Evolutionary conservation across 2,329 filamentous ascomycete species (phyloP), one percentile per base, ranked within the genome.

Genomic region (Cladosporium phlei): DNA sequence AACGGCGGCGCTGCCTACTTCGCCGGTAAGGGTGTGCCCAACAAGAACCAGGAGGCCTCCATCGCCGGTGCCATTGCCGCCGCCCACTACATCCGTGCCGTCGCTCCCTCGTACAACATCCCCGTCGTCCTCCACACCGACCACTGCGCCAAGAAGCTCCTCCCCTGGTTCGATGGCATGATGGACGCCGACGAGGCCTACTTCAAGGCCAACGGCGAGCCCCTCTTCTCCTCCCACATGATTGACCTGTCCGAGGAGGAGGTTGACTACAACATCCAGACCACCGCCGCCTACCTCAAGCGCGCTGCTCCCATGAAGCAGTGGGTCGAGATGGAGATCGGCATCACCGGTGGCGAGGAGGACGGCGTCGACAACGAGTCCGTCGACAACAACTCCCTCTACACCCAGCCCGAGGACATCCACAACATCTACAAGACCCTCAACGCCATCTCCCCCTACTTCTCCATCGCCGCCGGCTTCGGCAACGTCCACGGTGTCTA

Each of bases 401-500:
- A 97, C 83, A 97, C 91, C 38, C 93, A 98, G 75, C 91, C 91
- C 58, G 88, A 95, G 77, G 91, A 96, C 64, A 94, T 96, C 70
- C 85, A 87, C 73, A 78, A 84, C 66, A 95, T 96, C 75, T 86
- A 91, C 79, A 83, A 90, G 71, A 82, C 86, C 48, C 83, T 98
- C 59, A 77, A 80, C 55, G 76, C 86, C 59, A 89, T 97, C 76
- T 91, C 85, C 59, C 86, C 88, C 58, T 95, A 95, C 81, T 98
- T 97, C 81, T 94, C 88, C 67, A 96, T 97, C 63, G 91, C 91
- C 59, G 93, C 93, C 65, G 93, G 89, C 59, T 98, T 98, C 76
- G 93, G 93, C 60, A 98, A 98, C 72, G 93, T 97, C 52, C 93
- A 98, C 78, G 93, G 93, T 71, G 91, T 98, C 63, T 97, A 97